phyloP scores from a whole-genome alignment of 345 rosid species.

The Acer campestre region DNA sequence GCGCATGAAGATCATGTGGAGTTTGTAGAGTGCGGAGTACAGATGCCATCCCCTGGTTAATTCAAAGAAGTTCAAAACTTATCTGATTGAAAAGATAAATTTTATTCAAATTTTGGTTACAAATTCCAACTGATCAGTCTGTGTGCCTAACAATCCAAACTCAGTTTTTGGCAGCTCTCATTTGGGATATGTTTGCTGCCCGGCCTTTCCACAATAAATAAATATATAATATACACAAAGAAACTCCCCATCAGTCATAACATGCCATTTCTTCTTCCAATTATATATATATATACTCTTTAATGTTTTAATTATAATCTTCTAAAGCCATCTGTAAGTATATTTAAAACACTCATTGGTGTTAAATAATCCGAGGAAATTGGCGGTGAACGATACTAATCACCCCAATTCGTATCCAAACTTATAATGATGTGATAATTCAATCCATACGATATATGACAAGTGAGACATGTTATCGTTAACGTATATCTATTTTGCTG shows the following conservation, averaged over 20 bases:
- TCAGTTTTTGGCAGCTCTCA: slow-evolving; percentile 6
- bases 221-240: too few relatives aligned
- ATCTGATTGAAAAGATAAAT: background rate
- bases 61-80: background rate
- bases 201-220: background rate
- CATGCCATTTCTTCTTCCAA: background rate
- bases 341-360: too few relatives aligned
- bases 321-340: background rate
- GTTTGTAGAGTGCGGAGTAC: background rate
- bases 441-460: background rate
- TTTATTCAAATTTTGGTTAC: background rate
- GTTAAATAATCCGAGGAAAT: too few relatives aligned
- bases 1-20: background rate
- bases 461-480: too few relatives aligned
- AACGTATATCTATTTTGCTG: too few relatives aligned
- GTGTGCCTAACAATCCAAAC: background rate
- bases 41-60: background rate
- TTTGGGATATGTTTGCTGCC: background rate
- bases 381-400: too few relatives aligned
- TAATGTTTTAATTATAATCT: background rate
- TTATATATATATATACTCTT: background rate
- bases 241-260: too few relatives aligned
- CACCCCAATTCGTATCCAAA: too few relatives aligned
- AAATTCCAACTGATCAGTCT: background rate
- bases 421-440: too few relatives aligned